Evolutionary conservation across 371 early-diverging fungal species (phyloP).

Genomic region (Chytridium lagenaria): DNA sequence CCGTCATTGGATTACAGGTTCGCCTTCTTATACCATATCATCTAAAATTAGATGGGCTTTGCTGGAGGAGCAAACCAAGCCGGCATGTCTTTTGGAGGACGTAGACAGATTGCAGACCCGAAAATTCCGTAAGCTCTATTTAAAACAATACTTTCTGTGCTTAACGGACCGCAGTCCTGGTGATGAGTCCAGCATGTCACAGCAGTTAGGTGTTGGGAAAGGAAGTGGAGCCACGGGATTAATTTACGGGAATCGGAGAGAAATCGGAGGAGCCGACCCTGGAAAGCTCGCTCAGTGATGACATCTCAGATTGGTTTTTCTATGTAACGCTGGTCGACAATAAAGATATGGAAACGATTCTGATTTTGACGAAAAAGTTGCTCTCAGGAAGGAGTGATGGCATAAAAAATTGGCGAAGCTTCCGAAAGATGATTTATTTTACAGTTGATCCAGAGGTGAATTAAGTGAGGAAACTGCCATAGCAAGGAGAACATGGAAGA

Average conservation of each 20-base stretch:
- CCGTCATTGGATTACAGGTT: conserved; percentile 13
- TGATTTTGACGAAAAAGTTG: no score
- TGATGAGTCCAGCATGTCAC: conserved; percentile 12
- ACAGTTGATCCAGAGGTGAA: no score
- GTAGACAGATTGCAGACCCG: conserved; percentile 16
- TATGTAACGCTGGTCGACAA: no score
- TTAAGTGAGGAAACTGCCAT: no score
- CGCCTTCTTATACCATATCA: background rate
- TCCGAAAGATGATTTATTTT: no score
- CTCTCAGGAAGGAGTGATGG: no score
- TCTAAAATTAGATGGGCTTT: conserved; percentile 17
- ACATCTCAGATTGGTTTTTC: no score
- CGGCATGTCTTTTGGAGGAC: conserved; percentile 19
- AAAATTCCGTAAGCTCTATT: conserved; percentile 5
- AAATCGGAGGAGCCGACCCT: conserved; percentile 20
- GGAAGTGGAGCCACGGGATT: background rate
- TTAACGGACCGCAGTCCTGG: conserved; percentile 11
- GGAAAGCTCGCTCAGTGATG: conserved; percentile 8
- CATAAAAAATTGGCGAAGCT: no score
- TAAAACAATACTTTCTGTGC: background rate
- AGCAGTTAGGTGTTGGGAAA: conserved; percentile 11
- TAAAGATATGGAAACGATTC: no score
- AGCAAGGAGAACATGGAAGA: no score
- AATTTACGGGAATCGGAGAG: conserved; percentile 10
- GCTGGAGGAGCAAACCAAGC: conserved; percentile 17